Base-by-base conservation (phyloP, 2,329 filamentous ascomycete species). In the Fusarium scirpi region DNA sequence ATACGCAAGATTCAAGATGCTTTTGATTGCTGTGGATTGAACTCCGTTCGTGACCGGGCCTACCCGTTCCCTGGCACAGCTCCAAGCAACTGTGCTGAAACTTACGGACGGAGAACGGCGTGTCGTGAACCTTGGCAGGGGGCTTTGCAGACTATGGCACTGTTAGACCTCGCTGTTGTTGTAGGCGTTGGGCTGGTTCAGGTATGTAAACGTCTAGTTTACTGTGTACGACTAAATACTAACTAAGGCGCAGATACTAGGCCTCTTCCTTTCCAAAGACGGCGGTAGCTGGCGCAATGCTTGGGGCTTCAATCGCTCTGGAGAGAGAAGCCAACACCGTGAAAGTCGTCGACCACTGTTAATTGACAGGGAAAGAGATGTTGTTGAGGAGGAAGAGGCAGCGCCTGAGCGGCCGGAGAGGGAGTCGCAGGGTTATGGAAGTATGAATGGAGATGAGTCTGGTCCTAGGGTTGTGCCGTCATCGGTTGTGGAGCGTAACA, bases 21-120 rank as follows among this genome's bases (percentile, higher is more conserved):
- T 0, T 85, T 92, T 32, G 76, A 85, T 10, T 94, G 91, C 80
- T 94, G 91, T 70, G 91, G 91, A 0, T 82, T 92, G 34, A 83
- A 83, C 58, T 85, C 82, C 7, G 76, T 87, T 29, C 78, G 76
- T 30, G 90, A 94, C 73, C 87, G 86, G 70, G 85, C 87, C 0
- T 92, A 85, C 82, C 91, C 91, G 0, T 92, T 91, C 62, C 82
- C 82, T 0, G 67, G 57, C 2, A 54, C 53, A 40, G 64, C 56
- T 59, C 80, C 57, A 68, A 78, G 54, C 70, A 73, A 53, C 52
- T 91, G 90, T 73, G 70, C 79, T 7, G 76, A 81, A 47, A 78
- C 82, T 7, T 89, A 84, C 68, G 81, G 82, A 0, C 81, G 87
- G 30, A 77, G 74, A 0, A 74, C 60, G 16, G 77, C 85, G 0